Base-by-base conservation (phyloP, 2,329 filamentous ascomycete species). In the Calonectria naviculata region DNA sequence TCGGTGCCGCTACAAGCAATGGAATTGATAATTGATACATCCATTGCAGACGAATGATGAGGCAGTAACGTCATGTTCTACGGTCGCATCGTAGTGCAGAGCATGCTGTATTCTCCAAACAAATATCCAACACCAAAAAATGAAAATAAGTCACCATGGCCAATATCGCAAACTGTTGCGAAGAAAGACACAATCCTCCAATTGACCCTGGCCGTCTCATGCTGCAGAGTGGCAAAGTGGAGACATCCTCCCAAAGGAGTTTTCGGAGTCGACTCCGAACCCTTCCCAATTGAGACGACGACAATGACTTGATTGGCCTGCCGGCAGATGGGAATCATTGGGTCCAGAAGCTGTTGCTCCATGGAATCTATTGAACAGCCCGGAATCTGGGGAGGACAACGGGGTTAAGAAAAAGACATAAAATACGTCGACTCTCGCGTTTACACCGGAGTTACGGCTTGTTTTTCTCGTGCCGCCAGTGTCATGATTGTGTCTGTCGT, bases 261-360 rank as follows among this genome's bases (percentile, higher is more conserved):
- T 75, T 75, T 73, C 75, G 75, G 75, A 76, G 72, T 66, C 49
- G 8, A 58, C 70, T 75, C 74, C 74, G 71, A n/a, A 42, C 17
- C 75, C 47, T 77, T 75, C 75, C 75, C 70, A 58, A 69, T 74
- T 52, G 15, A 68, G 75, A 61, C 3, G 29, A 2, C 1, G 28
- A 61, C 42, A 31, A 24, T 34, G 67, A 15, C 62, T 41, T 71
- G 69, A 78, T 77, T 77, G 75, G 75, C 38, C 10, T 58, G 13
- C 13, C n/a, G 17, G 31, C 3, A 38, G 36, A 10, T 4, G 21
- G n/a, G 31, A 38, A 31, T 58, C 21, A 38, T 38, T 38, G 29
- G 21, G 31, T 38, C 31, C n/a, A n/a, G n/a, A n/a, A n/a, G n/a
- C n/a, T n/a, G n/a, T 26, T 21, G 13, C 21, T 38, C 13, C 31